A percentile compares a stretch with the other conserved stretches of the same genome.
phyloP scores from a whole-genome alignment of 106 monocot species.

The Hemerocallis citrina region DNA sequence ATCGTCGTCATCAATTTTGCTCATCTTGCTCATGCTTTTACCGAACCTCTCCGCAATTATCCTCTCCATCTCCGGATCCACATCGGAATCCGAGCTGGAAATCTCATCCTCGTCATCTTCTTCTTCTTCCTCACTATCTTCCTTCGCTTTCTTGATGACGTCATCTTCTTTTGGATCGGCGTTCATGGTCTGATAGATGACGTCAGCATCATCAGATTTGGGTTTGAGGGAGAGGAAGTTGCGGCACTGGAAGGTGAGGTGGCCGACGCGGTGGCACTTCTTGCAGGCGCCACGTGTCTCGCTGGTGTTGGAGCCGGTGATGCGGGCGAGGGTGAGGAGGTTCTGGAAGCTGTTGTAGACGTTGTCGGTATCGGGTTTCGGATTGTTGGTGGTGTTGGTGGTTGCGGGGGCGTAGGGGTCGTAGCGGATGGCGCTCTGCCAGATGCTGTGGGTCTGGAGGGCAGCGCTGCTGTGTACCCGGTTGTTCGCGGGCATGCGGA shows the following conservation, averaged over 20 bases:
- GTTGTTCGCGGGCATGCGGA: constrained; percentile 99
- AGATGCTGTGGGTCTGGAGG: constrained; percentile 94
- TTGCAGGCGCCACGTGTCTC: constrained; percentile 83
- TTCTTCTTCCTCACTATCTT: not conserved
- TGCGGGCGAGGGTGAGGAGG: constrained; percentile 79
- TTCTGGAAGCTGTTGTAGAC: constrained; percentile 88
- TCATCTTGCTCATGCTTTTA: not conserved
- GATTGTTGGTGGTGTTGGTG: not conserved
- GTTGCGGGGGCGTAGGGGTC: constrained; percentile 52
- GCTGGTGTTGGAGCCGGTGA: constrained; percentile 47
- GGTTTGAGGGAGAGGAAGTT: constrained; percentile 69
- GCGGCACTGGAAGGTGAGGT: constrained; percentile 86
- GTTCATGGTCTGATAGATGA: constrained; percentile 13
- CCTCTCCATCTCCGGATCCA: not conserved
- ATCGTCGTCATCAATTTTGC: no score
- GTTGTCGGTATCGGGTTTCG: constrained; percentile 20
- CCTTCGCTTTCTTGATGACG: constrained; percentile 25
- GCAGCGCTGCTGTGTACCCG: constrained; percentile 99
- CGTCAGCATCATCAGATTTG: constrained; percentile 24
- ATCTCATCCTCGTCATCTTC: not conserved
- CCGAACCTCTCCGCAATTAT: constrained; percentile 1
- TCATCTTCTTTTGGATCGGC: constrained; percentile 36
- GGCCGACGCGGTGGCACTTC: constrained; percentile 83
- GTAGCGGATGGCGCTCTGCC: constrained; percentile 97
- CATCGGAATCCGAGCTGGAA: not conserved